Base-by-base conservation (phyloP, 257 asterid genomes). In the Capsicum pubescens region DNA sequence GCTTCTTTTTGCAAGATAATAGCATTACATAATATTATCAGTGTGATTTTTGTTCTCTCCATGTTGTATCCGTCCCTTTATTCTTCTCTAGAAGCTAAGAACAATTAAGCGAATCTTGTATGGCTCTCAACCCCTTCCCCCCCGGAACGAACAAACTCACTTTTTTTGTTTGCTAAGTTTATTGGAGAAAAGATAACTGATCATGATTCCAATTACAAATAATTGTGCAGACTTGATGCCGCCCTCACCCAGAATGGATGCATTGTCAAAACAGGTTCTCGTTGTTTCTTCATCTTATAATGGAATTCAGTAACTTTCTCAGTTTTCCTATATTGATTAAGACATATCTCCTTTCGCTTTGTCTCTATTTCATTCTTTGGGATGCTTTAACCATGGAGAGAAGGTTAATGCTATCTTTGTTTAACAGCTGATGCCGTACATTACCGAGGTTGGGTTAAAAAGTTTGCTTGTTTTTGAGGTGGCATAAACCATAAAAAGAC, bases 161-260 rank as follows among this genome's bases (percentile, higher is more conserved):
- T 72, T 6, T 46, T 19, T 12, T 12, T 46, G 44, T 71, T 0
- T 71, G 54, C 35, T 48, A n/a, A 17, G 19, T 81, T 60, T 60
- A 9, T n/a, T 60, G 36, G 14, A 81, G 56, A 60, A 21, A 39
- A 44, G 84, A 7, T 21, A 26, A 60, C 5, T 26, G 21, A 59
- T 35, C 70, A 17, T 57, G 55, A 19, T 60, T 66, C 9, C 57
- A 39, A 67, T 16, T 57, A 2, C 71, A 10, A 60, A 0, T 80
- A 0, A 12, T 61, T 58, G 72, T 58, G 72, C 84, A 81, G 84
- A 61, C 46, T 60, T 60, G 69, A 81, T 81, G 84, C 84, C 84
- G 19, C 60, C 76, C 9, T 64, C 76, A 2, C 76, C 74, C 10
- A 6, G 84, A 81, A 81, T 81, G 71, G 84, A 60, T 44, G 13